phyloP scores from a whole-genome alignment of 2,329 filamentous ascomycete genomes.

The Fusarium sp. region DNA sequence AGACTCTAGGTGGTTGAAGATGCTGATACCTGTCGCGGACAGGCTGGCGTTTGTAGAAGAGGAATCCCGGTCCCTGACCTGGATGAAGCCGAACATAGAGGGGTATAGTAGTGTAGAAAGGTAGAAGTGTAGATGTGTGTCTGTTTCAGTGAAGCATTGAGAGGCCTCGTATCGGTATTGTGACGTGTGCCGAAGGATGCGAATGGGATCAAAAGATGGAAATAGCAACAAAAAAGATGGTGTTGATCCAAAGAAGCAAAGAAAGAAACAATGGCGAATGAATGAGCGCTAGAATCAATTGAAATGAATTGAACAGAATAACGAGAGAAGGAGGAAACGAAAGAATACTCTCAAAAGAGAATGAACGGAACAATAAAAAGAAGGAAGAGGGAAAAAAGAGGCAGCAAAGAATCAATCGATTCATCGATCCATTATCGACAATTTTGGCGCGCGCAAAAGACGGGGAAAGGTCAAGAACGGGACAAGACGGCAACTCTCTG shows the following conservation, averaged over 20 bases:
- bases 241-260: background rate
- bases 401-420: constrained; percentile 6
- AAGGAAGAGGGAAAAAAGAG: background rate
- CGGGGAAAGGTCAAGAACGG: background rate
- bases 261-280: constrained; percentile 6
- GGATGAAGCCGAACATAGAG: constrained; percentile 31
- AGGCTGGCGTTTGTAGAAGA: constrained; percentile 18
- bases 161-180: constrained; percentile 19
- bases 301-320: constrained; percentile 9
- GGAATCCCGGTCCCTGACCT: constrained; percentile 28
- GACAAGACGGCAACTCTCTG: background rate
- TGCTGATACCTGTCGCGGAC: constrained; percentile 30
- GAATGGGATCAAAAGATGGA: background rate
- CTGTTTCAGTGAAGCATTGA: background rate
- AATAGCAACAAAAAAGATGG: constrained; percentile 1
- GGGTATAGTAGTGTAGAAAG: background rate
- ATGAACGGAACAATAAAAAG: constrained; percentile 16
- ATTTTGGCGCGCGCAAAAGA: constrained; percentile 35
- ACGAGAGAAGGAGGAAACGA: constrained; percentile 9
- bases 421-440: background rate
- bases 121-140: background rate
- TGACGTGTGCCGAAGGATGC: background rate
- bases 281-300: constrained; percentile 17
- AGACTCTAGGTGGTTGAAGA: constrained; percentile 11
- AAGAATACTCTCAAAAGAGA: background rate